Conservation (phyloP, 2,329 filamentous ascomycete genomes). For the Colletotrichum plurivorum region DNA sequence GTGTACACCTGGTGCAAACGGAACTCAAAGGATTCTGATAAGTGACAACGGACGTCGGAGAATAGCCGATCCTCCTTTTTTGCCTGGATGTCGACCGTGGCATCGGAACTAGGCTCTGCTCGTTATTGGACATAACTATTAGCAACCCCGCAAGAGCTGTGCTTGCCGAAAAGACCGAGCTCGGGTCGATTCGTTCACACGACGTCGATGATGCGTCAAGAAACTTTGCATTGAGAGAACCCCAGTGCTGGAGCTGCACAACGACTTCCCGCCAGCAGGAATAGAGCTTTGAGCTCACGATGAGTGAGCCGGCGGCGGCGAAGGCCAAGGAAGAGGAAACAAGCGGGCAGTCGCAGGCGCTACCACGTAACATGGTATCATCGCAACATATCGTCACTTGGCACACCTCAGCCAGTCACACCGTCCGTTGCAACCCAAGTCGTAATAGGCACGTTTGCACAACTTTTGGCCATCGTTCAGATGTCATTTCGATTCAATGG, state of each 20-base stretch:
- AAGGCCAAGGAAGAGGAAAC: constrained; percentile 5
- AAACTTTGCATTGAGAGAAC: too few species aligned
- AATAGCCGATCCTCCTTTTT: constrained; percentile 21
- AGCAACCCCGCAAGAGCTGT: background rate
- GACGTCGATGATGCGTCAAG: too few species aligned
- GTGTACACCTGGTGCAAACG: constrained; percentile 1
- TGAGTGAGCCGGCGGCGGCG: background rate
- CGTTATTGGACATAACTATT: constrained; percentile 16
- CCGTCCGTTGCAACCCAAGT: constrained; percentile 17
- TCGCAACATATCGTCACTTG: constrained; percentile 5
- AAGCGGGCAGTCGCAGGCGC: constrained; percentile 1
- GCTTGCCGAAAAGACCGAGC: too few species aligned
- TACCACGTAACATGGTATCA: constrained; percentile 5
- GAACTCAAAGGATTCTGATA: constrained; percentile 25
- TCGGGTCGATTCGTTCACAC: too few species aligned
- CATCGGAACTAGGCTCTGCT: constrained; percentile 13
- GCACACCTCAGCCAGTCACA: background rate
- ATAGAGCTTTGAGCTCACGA: too few species aligned
- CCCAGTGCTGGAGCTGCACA: background rate
- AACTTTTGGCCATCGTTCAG: constrained; percentile 13
- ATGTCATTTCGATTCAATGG: constrained; percentile 18
- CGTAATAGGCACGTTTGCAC: constrained; percentile 10
- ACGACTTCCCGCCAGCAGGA: too few species aligned
- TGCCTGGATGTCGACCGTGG: constrained; percentile 9
- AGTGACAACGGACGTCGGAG: constrained; percentile 27